These are phyloP conservation scores for Vitis riparia DNA, from an alignment of 164 flowering plant species.

Conservation along the genomic window DNA sequence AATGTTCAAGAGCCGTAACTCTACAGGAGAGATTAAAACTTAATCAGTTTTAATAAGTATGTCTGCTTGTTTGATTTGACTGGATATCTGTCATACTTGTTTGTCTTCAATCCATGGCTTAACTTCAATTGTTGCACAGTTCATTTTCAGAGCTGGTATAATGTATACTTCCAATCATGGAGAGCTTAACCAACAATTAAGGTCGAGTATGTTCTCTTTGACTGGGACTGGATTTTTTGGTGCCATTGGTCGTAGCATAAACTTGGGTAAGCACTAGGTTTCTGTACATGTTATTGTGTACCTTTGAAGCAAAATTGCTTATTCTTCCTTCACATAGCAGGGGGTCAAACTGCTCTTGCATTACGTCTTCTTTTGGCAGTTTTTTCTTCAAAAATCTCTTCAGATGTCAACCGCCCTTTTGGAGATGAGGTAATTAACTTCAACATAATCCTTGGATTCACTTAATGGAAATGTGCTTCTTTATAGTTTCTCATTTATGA, in stretches of 20 bases:
- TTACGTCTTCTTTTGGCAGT: constrained; percentile 76
- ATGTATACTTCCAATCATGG: constrained; percentile 62
- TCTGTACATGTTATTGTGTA: not conserved
- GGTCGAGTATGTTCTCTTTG: constrained; percentile 74
- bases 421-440: constrained; percentile 81
- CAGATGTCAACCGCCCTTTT: constrained; percentile 71
- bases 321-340: constrained; percentile 32
- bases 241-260: constrained; percentile 81
- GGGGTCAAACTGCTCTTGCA: constrained; percentile 93
- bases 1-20: no score
- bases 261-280: constrained; percentile 55
- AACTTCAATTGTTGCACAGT: constrained; percentile 62
- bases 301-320: constrained; percentile 1
- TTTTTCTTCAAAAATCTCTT: constrained; percentile 84
- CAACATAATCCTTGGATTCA: not conserved
- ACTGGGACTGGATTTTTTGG: constrained; percentile 81
- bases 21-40: no score
- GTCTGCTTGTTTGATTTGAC: not conserved
- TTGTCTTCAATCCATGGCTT: constrained; percentile 27
- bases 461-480: not conserved
- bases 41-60: not conserved
- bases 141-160: constrained; percentile 92
- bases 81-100: not conserved
- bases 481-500: not conserved
- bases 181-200: constrained; percentile 35